Base-by-base conservation (phyloP, 805 yeast species). In the Cephaloascus fragrans region DNA sequence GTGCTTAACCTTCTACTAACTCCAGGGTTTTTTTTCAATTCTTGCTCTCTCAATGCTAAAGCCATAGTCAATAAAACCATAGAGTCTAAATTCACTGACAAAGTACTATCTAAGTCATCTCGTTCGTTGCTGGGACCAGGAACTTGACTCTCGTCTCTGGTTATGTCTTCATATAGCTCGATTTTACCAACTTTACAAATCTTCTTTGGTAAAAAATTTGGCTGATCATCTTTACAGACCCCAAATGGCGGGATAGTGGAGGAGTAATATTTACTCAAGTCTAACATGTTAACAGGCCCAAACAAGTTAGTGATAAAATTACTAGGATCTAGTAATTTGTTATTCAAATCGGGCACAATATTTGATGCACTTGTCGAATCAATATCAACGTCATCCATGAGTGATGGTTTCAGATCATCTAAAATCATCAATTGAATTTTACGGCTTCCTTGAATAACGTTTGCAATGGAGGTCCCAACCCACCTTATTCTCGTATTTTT, bases 381-480 rank as follows among this genome's bases (percentile, higher is more conserved):
- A n/a, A n/a, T n/a, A n/a, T n/a, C n/a, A 37, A 43, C 32, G 19
- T 37, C 32, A 35, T 58, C 59, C 38, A 53, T 39, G 9, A 55
- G 46, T 2, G 61, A 55, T 2, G 67, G 59, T 39, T 52, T 49
- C 6, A 50, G 48, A 36, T 62, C 62, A 38, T 56, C 60, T 4
- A 64, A 39, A 0, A 61, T 51, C 18, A 60, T 35, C 5, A 64
- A 45, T 34, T 61, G 59, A 40, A 64, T 53, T 35, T 47, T 52
- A 8, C 55, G 55, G 3, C 65, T 51, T 1, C 66, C 64, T 37
- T 55, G 55, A 1, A 56, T 53, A 0, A 66, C 53, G 2, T 61
- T 50, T 37, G 59, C 48, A 4, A 60, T 56, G 1, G 68, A 56
- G 4, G 64, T 57, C 1, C 71, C 71, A 16, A 53, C 47, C 71